A percentile compares a stretch with the other conserved stretches of the same genome.
These are phyloP conservation scores for Ceratobasidium sp. DNA, from an alignment of 1,284 basidiomycete genomes.

Conservation along the genomic window DNA sequence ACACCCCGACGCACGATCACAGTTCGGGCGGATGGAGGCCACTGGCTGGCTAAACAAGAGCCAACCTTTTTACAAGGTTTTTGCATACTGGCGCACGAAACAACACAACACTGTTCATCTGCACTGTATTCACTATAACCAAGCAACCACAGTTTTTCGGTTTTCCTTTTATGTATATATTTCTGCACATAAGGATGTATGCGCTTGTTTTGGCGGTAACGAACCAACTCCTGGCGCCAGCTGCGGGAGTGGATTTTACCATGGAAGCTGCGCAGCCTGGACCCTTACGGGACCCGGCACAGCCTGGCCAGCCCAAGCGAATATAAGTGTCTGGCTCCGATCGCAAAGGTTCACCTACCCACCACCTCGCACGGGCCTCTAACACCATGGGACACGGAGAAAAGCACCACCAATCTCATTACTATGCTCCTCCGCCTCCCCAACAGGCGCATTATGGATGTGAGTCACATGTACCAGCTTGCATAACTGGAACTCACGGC, in stretches of 20 bases:
- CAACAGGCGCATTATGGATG: conserved; percentile 36
- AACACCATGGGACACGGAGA: conserved; percentile 23
- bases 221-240: background rate
- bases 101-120: conserved; percentile 5
- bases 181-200: conserved; percentile 4
- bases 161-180: background rate
- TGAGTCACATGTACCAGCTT: background rate
- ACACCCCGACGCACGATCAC: conserved; percentile 7
- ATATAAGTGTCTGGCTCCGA: background rate
- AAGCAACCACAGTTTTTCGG: background rate
- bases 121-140: conserved; percentile 9
- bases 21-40: conserved; percentile 26
- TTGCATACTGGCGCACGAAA: conserved; percentile 12
- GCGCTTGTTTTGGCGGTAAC: background rate
- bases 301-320: conserved; percentile 10
- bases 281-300: too few species aligned
- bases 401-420: conserved; percentile 14
- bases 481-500: background rate
- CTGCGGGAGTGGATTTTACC: background rate
- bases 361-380: conserved; percentile 1
- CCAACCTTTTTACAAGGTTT: background rate
- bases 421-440: conserved; percentile 31
- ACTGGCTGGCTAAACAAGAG: conserved; percentile 10
- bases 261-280: background rate
- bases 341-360: background rate